A percentile compares a stretch with the other conserved stretches of the same genome.
phyloP scores from a whole-genome alignment of 2,329 filamentous ascomycete species.

The Aschersonia sp. region DNA sequence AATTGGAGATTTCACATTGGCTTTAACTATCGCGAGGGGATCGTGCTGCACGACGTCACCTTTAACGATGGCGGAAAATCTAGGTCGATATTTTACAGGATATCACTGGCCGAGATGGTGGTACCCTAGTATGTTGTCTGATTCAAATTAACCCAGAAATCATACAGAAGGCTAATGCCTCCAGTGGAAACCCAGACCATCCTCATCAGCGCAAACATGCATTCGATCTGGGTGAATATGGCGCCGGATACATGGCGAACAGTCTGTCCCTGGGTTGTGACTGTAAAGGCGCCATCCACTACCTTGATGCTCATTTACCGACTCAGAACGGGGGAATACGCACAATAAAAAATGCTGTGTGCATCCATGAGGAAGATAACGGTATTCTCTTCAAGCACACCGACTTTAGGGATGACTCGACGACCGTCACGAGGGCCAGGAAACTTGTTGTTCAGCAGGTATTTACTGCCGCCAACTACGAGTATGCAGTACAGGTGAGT shows the following conservation, averaged over 20 bases:
- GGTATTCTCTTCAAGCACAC: constrained; percentile 91
- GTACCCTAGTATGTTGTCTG: constrained; percentile 50
- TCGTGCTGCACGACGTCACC: constrained; percentile 79
- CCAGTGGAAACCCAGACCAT: constrained; percentile 56
- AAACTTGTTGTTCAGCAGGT: constrained; percentile 71
- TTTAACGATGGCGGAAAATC: constrained; percentile 72
- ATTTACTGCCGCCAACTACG: constrained; percentile 93
- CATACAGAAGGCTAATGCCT: not conserved
- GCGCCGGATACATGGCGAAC: constrained; percentile 74
- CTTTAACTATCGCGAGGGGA: constrained; percentile 37
- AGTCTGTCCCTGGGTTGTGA: constrained; percentile 63
- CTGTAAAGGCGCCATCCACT: constrained; percentile 84
- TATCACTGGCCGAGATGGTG: constrained; percentile 88
- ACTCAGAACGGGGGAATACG: constrained; percentile 60
- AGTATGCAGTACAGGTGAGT: constrained; percentile 47
- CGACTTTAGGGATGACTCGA: constrained; percentile 81
- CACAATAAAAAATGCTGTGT: constrained; percentile 85
- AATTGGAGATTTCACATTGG: constrained; percentile 89
- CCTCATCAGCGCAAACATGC: constrained; percentile 73
- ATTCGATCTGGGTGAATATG: constrained; percentile 70
- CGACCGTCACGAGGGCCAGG: constrained; percentile 49
- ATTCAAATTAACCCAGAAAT: not conserved
- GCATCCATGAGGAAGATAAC: constrained; percentile 85
- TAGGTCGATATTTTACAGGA: constrained; percentile 72
- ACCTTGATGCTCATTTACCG: constrained; percentile 77